Percentiles rank a stretch among this genome's conserved stretches.
phyloP scores from a whole-genome alignment of 2,329 filamentous ascomycete species.

The Tetracladium maxilliforme region DNA sequence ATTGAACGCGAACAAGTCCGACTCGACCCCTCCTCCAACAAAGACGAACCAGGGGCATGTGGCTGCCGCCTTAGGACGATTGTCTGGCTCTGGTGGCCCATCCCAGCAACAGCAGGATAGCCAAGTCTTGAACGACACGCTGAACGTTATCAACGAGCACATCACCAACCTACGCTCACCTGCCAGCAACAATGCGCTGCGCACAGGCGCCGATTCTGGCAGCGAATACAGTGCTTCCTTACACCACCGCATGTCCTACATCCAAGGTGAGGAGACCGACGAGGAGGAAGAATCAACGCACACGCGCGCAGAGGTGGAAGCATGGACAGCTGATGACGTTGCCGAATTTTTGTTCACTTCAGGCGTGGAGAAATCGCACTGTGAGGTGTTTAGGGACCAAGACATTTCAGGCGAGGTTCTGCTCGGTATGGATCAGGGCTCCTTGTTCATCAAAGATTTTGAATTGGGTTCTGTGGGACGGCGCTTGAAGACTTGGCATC shows the following conservation, averaged over 20 bases:
- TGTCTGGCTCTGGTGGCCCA: background rate
- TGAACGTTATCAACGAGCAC: constrained; percentile 94
- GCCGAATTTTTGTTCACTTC: constrained; percentile 77
- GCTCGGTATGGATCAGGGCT: constrained; percentile 87
- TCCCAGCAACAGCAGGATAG: constrained; percentile 31
- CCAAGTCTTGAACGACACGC: constrained; percentile 82
- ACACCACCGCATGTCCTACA: constrained; percentile 71
- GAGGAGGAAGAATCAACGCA: constrained; percentile 71
- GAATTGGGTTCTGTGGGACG: constrained; percentile 84
- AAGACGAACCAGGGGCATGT: background rate
- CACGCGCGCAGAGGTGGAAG: constrained; percentile 52
- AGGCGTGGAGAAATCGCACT: constrained; percentile 80
- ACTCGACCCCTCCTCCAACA: constrained; percentile 2
- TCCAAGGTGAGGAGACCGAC: constrained; percentile 88
- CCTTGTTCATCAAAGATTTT: constrained; percentile 89
- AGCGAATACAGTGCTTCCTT: constrained; percentile 80
- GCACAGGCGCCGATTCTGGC: constrained; percentile 52
- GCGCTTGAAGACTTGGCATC: constrained; percentile 89
- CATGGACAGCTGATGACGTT: constrained; percentile 70
- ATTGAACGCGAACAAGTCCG: constrained; percentile 15
- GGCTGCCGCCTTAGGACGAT: background rate
- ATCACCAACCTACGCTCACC: constrained; percentile 68
- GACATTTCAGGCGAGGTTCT: constrained; percentile 92
- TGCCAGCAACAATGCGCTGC: constrained; percentile 28
- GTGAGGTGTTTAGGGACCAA: constrained; percentile 87